These are phyloP conservation scores for Macrolepiota albuminosa DNA, from an alignment of 768 basidiomycete genomes.

Conservation along the genomic window DNA sequence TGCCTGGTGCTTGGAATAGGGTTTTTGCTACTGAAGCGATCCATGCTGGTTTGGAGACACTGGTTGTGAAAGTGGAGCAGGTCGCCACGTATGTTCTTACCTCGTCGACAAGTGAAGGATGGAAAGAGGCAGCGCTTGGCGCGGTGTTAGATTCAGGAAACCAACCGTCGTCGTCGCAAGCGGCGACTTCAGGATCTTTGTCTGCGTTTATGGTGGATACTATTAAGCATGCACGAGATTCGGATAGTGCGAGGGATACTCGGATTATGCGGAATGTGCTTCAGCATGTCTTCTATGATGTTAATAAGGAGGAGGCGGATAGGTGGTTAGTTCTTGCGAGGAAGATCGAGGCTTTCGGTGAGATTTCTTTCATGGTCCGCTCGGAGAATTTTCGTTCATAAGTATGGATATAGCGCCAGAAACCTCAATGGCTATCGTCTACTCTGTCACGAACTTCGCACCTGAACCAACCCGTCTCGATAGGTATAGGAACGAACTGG, in stretches of 20 bases:
- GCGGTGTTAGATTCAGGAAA: constrained; percentile 22
- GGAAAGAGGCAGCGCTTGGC: constrained; percentile 43
- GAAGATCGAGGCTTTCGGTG: constrained; percentile 59
- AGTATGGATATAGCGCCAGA: constrained; percentile 50
- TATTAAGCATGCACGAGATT: constrained; percentile 24
- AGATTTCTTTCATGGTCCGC: constrained; percentile 15
- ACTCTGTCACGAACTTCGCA: constrained; percentile 54
- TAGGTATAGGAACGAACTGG: constrained; percentile 85
- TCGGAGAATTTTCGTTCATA: neutral
- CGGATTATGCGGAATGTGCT: constrained; percentile 60
- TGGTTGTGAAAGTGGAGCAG: constrained; percentile 45
- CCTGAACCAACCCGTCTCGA: constrained; percentile 71
- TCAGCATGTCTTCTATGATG: constrained; percentile 52
- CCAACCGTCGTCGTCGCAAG: constrained; percentile 4
- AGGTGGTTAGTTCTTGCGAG: constrained; percentile 72
- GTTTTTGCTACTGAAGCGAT: constrained; percentile 41
- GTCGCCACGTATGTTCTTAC: constrained; percentile 62
- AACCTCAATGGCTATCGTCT: constrained; percentile 61
- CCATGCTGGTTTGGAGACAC: constrained; percentile 27
- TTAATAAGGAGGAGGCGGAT: constrained; percentile 64
- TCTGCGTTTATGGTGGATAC: constrained; percentile 26
- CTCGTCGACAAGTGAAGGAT: constrained; percentile 30
- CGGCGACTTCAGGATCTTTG: constrained; percentile 15
- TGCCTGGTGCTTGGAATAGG: constrained; percentile 44
- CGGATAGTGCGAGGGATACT: constrained; percentile 49